Base-by-base conservation (phyloP, 2,329 filamentous ascomycete species). In the Monilinia laxa region DNA sequence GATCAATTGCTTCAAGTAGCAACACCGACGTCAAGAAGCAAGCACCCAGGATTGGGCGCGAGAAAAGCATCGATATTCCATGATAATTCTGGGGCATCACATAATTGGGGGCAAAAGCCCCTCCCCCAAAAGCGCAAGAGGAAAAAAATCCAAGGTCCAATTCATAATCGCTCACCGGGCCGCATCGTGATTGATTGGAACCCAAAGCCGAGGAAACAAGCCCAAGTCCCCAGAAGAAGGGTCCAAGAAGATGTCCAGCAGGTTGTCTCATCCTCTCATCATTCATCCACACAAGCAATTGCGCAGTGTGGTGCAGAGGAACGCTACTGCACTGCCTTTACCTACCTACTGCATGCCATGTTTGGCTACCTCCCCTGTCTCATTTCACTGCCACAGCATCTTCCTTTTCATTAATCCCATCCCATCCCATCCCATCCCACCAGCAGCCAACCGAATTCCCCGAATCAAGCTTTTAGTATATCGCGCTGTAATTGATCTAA, bases 401-500 rank as follows among this genome's bases (percentile, higher is more conserved):
- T 7, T 59, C 56, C 56, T 18, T 9, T 31, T 16, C 40, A 59
- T 31, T 9, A 31, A 59, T 59, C 57, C 54, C 18, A 59, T 35
- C 56, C 56, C 25, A 28, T 28, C 28, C 4, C 25, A 47, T 28
- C 11, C 14, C 45, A 59, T 28, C 18, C 16, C 42, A 47, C 35
- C 62, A 31, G 16, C 53, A 57, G 20, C 42, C 57, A 59, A 59
- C 57, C 20, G 25, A 49, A 57, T 10, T 9, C 31, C 5, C 31
- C 31, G 31, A 6, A 35, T 35, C 1, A 10, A n/a, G 3, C 25
- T 57, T 28, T 28, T 12, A 35, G 40, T 5, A 16, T 23, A 35
- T 59, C 56, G 25, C 42, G 35, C 52, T 38, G 62, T n/a, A 57
- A 10, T n/a, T 45, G 38, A 64, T n/a, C 38, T 57, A 57, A 31